A percentile compares a stretch with the other conserved stretches of the same genome.
Evolutionary conservation across 768 basidiomycete genomes (phyloP).

Genomic region (Termitomyces sp.): DNA sequence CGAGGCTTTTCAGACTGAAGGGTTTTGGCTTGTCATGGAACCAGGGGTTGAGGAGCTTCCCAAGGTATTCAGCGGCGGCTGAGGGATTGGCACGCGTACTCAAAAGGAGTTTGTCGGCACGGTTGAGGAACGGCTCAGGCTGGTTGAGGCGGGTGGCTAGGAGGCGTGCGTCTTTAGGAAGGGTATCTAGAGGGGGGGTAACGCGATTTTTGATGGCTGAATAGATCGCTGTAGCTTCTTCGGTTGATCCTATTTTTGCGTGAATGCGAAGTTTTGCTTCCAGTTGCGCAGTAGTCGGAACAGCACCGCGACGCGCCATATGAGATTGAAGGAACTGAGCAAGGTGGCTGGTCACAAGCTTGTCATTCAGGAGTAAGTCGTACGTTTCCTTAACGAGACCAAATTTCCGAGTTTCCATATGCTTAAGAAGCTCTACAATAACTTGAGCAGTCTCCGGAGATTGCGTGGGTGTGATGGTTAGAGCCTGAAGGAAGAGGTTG

Average conservation of each 20-base stretch:
- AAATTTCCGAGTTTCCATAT: slow-evolving; percentile 43
- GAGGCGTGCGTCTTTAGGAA: not conserved
- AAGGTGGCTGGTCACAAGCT: slow-evolving; percentile 45
- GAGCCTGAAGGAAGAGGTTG: slow-evolving; percentile 49
- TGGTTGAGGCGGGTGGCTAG: not conserved
- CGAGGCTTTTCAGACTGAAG: not conserved
- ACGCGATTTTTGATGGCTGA: slow-evolving; percentile 26
- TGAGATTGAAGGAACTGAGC: slow-evolving; percentile 38
- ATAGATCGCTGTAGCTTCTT: not conserved
- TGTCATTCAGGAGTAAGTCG: slow-evolving; percentile 39
- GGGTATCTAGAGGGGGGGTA: not conserved
- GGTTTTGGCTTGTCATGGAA: not conserved
- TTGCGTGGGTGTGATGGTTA: slow-evolving; percentile 35
- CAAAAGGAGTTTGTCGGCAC: slow-evolving; percentile 39
- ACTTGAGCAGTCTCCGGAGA: slow-evolving; percentile 33
- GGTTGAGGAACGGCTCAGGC: slow-evolving; percentile 13
- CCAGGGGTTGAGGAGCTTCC: slow-evolving; percentile 19
- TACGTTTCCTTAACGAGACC: slow-evolving; percentile 37
- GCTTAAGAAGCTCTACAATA: slow-evolving; percentile 34
- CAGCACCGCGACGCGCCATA: slow-evolving; percentile 33
- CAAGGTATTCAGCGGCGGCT: slow-evolving; percentile 44
- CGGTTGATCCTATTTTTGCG: slow-evolving; percentile 28
- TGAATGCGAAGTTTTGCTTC: slow-evolving; percentile 45
- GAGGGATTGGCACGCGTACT: slow-evolving; percentile 33
- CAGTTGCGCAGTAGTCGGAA: slow-evolving; percentile 37